These are phyloP conservation scores for Quercus phellos DNA, from an alignment of 331 rosid genomes.

Conservation along the genomic window DNA sequence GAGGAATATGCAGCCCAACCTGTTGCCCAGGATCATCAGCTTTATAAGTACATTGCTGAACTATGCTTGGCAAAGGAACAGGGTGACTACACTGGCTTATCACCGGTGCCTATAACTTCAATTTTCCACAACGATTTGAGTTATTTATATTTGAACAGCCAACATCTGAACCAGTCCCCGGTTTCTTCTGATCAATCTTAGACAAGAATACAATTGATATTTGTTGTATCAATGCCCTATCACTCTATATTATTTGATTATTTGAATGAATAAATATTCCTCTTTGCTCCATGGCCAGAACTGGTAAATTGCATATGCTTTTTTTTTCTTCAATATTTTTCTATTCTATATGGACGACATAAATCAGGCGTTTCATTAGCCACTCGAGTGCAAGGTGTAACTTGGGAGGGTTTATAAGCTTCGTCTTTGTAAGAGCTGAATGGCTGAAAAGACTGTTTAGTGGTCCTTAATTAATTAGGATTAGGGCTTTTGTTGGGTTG, in stretches of 20 bases:
- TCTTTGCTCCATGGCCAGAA: not conserved
- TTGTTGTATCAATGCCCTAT: not conserved
- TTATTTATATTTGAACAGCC: conserved; percentile 41
- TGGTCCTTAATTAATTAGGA: no score
- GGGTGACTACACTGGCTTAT: conserved; percentile 44
- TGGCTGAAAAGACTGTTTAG: not conserved
- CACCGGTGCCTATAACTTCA: conserved; percentile 36
- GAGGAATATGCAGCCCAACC: conserved; percentile 64
- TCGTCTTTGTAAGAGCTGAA: no score
- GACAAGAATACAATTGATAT: not conserved
- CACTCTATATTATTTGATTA: not conserved
- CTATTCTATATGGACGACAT: not conserved
- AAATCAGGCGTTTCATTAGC: not conserved
- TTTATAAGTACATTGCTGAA: conserved; percentile 38
- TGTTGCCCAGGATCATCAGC: conserved; percentile 46
- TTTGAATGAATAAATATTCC: not conserved
- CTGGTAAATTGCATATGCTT: not conserved
- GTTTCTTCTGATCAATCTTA: conserved; percentile 18
- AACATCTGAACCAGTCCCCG: conserved; percentile 23
- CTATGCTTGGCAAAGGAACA: conserved; percentile 41
- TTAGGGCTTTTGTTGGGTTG: not conserved
- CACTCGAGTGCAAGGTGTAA: not conserved
- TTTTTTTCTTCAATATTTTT: not conserved
- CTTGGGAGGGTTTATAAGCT: not conserved
- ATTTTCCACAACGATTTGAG: conserved; percentile 26